Percentiles rank a stretch among this genome's conserved stretches.
These are phyloP conservation scores for Coemansia sp. DNA, from an alignment of 192 early-diverging fungal genomes.

Conservation along the genomic window DNA sequence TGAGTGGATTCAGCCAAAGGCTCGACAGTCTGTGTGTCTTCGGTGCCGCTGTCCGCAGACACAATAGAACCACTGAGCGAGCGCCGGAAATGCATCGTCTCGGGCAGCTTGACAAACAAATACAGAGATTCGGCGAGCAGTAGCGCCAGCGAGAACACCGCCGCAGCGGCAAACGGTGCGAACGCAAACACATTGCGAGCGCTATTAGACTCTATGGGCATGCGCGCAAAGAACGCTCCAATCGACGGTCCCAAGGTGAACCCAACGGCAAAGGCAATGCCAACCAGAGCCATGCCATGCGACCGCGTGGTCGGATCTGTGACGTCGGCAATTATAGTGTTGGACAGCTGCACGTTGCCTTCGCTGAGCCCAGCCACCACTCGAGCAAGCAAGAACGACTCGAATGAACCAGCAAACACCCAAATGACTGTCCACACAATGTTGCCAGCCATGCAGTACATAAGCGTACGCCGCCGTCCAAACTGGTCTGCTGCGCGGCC, in stretches of 20 bases:
- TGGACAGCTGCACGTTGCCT: conserved; percentile 96
- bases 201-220: conserved; percentile 12
- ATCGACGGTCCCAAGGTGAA: conserved; percentile 94
- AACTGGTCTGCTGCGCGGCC: conserved; percentile 75
- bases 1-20: no score
- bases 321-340: conserved; percentile 93
- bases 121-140: conserved; percentile 81
- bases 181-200: conserved; percentile 8
- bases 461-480: conserved; percentile 77
- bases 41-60: conserved; percentile 3
- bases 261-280: conserved; percentile 94
- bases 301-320: conserved; percentile 77
- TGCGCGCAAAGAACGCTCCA: conserved; percentile 69
- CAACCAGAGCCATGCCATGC: conserved; percentile 84
- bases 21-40: not conserved
- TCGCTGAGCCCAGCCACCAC: conserved; percentile 93
- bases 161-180: conserved; percentile 84
- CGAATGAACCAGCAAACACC: conserved; percentile 83
- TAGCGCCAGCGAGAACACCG: conserved; percentile 81
- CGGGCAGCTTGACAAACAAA: conserved; percentile 72
- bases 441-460: conserved; percentile 93
- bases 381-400: conserved; percentile 78
- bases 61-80: not conserved
- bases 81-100: conserved; percentile 59
- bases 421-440: conserved; percentile 85